Base-by-base conservation (phyloP, 2,329 filamentous ascomycete species). In the Bipolaris bicolor region DNA sequence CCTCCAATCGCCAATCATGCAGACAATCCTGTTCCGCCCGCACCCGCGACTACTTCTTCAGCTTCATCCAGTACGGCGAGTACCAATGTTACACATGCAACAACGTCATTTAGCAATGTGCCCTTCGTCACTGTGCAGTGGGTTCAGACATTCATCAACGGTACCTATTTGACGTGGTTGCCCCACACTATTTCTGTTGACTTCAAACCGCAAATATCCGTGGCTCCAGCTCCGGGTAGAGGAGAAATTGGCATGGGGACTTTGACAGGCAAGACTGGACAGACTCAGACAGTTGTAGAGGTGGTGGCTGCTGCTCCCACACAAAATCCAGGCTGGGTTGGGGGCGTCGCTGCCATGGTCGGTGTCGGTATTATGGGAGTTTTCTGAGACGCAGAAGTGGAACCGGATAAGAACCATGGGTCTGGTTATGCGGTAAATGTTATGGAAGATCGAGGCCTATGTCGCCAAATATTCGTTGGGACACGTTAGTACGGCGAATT, bases 211-310 rank as follows among this genome's bases (percentile, higher is more conserved):
- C 44, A 55, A 10, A 62, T 61, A 51, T 63, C 59, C 1, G 63
- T 66, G 48, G 60, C 57, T 15, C 65, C 73, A 3, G 22, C 45
- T 16, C 73, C 74, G 9, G 71, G 71, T 1, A 62, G 55, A 16
- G 74, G 74, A 5, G 55, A 59, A 18, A 69, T 77, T 34, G 75
- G 74, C 1, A 69, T 77, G 71, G 74, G 74, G 6, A 74, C 71
- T 29, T 51, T 76, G 52, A 74, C 69, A 22, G 72, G 70, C 10
- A 49, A 68, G 51, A 55, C 61, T 10, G 72, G 71, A 2, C 46
- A 67, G 29, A 71, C 68, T 34, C 68, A 67, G 58, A 74, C 71
- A 7, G 50, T 70, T 3, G 63, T 62, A 3, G 50, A 70, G 3
- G 62, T 62, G 3, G 61, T 59, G 4, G 67, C 61, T 3, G 72